Evolutionary conservation across 2,329 filamentous ascomycete genomes (phyloP), one percentile per base, ranked within the genome.

Genomic region (Furcasterigmium sp.): DNA sequence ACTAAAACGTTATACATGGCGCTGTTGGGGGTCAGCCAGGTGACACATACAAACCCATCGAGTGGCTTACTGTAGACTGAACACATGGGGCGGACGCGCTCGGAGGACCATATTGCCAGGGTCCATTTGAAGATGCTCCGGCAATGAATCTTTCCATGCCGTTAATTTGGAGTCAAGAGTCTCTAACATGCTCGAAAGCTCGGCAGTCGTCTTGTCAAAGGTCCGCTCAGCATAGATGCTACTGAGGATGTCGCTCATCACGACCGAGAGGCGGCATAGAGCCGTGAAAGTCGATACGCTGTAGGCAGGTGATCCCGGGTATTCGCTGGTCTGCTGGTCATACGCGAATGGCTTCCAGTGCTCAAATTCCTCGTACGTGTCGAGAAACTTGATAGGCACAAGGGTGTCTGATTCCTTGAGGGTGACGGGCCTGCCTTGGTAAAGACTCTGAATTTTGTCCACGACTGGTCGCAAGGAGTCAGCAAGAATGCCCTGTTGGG

Each of bases 381-480:
- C 73, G 2, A 68, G 56, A 19, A 75, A 73, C 6, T 63, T 59
- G 15, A 74, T 65, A 0, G 73, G 67, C 0, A 78, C 70, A 9
- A 63, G 56, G 0, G 63, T 64, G 19, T 76, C 69, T 0, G 61
- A 62, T n/a, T 72, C 64, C 8, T 69, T 68, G 6, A 76, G 54
- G 3, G 57, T 69, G 0, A 66, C 67, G 0, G 73, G 76, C 1
- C 75, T 68, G 1, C 75, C 76, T 49, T 75, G 73, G 39, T 78
- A 80, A 0, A 80, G 53, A 13, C 66, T 71, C 46, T 80, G 75
- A 8, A 78, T 67, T 48, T 78, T 79, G 46, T 77, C 76, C 32
- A 62, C 39, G 37, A 66, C 53, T 51, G 51, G 10, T 39, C 41
- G 51, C 19, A 53, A n/a, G n/a, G 2, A 39, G 50, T 20, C 45